These are phyloP conservation scores for Entomortierella lignicola DNA, from an alignment of 192 early-diverging fungal genomes.

Conservation along the genomic window DNA sequence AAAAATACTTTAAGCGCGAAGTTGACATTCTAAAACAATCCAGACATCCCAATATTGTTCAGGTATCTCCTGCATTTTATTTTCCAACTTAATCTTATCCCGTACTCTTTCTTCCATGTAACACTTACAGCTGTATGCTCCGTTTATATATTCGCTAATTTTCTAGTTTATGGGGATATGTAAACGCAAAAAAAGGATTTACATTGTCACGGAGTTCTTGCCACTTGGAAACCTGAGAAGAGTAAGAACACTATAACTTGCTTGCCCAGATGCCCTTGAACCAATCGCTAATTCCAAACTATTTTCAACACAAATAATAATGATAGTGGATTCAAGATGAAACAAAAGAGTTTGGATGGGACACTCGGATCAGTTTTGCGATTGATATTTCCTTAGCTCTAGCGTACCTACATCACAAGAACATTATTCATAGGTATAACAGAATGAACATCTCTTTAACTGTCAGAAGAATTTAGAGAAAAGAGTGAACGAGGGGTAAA, in stretches of 20 bases:
- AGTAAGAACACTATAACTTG: not conserved
- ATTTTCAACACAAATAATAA: not conserved
- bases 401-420: conserved; percentile 52
- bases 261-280: too few relatives aligned
- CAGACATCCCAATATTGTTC: conserved; percentile 50
- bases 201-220: conserved; percentile 50
- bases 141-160: not conserved
- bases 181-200: conserved; percentile 47
- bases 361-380: conserved; percentile 50
- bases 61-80: conserved; percentile 23
- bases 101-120: not conserved
- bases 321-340: conserved; percentile 52
- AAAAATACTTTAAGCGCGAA: conserved; percentile 53
- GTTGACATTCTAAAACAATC: conserved; percentile 44
- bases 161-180: conserved; percentile 50
- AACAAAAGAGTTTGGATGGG: conserved; percentile 53
- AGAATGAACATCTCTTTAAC: not conserved
- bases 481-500: too few relatives aligned
- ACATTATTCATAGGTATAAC: conserved; percentile 47
- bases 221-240: conserved; percentile 45
- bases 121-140: not conserved
- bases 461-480: not conserved
- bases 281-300: too few relatives aligned
- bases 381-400: conserved; percentile 49
- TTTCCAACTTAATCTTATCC: not conserved